Evolutionary conservation across 345 rosid species (phyloP).

Genomic region (Eucalyptus tenuipes): DNA sequence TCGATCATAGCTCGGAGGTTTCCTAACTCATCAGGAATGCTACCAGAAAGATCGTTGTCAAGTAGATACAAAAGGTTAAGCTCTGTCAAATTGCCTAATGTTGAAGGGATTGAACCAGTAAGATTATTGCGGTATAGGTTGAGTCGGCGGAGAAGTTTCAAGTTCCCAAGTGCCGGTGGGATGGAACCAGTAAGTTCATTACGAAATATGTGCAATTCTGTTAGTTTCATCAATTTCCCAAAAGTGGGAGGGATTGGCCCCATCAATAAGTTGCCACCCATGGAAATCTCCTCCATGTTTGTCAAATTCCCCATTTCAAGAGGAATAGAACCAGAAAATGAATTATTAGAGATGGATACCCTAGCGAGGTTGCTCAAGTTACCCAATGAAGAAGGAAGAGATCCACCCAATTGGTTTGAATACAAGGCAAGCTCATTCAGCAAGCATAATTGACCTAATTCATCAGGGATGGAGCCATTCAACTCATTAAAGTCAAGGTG

Average conservation of each 20-base stretch:
- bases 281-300: background rate
- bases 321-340: conserved; percentile 11
- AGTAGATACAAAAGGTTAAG: background rate
- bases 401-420: conserved; percentile 7
- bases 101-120: background rate
- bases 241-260: conserved; percentile 12
- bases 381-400: conserved; percentile 12
- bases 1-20: background rate
- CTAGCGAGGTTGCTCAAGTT: background rate
- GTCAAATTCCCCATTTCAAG: conserved; percentile 10
- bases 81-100: background rate
- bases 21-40: conserved; percentile 1
- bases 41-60: background rate
- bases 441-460: conserved; percentile 3
- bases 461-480: conserved; percentile 8
- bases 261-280: background rate
- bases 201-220: background rate
- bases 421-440: background rate
- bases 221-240: background rate
- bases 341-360: background rate
- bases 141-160: background rate
- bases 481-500: background rate
- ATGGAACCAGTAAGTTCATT: conserved; percentile 5
- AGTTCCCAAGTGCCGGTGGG: background rate
- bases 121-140: background rate